These are phyloP conservation scores for Lavandula angustifolia DNA, from an alignment of 257 asterid genomes.

Conservation along the genomic window DNA sequence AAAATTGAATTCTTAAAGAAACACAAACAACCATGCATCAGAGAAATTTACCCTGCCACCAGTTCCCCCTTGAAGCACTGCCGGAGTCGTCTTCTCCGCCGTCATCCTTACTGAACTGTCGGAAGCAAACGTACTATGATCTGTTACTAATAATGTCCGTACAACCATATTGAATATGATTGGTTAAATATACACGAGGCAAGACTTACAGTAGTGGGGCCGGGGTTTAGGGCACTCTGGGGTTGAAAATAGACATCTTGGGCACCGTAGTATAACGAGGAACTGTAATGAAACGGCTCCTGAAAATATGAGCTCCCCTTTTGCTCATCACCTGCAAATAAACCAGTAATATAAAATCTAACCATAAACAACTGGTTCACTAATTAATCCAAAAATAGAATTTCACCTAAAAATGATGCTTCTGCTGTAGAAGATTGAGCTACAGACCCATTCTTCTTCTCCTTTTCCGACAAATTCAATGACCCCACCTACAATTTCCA, in stretches of 20 bases:
- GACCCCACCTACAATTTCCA: neutral
- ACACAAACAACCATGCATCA: neutral
- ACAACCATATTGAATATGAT: neutral
- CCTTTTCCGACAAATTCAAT: conserved; percentile 31
- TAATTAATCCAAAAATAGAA: neutral
- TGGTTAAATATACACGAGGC: neutral
- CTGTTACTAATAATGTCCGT: no score
- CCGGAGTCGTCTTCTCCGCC: conserved; percentile 65
- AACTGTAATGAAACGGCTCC: conserved; percentile 64
- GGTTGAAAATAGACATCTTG: conserved; percentile 64
- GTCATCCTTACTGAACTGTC: conserved; percentile 49
- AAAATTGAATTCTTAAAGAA: neutral
- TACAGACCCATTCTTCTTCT: conserved; percentile 42
- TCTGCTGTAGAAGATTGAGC: conserved; percentile 36
- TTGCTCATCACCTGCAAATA: conserved; percentile 31
- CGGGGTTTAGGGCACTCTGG: conserved; percentile 37
- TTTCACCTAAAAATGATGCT: conserved; percentile 43
- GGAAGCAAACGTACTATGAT: neutral
- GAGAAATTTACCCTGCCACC: conserved; percentile 74
- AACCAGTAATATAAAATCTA: no score
- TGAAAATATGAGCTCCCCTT: conserved; percentile 37
- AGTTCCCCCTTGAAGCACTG: conserved; percentile 79
- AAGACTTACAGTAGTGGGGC: conserved; percentile 47
- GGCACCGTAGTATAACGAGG: conserved; percentile 77
- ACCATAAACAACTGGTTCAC: no score